Percentiles rank a stretch among this genome's conserved stretches.
Conservation (phyloP, 768 basidiomycete species). For the Boletus bicolor region DNA sequence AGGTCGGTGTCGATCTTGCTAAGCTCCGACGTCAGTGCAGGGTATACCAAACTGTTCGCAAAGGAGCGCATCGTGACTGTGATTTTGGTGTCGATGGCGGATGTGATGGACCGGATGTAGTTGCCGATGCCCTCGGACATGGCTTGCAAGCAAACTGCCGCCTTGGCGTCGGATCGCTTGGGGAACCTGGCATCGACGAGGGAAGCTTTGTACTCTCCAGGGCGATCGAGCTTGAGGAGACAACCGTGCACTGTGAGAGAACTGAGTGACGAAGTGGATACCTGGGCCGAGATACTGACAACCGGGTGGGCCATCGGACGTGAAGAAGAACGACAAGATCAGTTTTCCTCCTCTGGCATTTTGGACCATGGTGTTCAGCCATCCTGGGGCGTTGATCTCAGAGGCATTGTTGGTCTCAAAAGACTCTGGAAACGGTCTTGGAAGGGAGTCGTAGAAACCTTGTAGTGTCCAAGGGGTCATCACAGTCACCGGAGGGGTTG, state of each 20-base stretch:
- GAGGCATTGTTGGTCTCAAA: slow-evolving; percentile 43
- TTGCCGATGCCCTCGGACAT: slow-evolving; percentile 59
- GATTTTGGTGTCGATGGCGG: slow-evolving; percentile 44
- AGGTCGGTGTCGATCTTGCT: slow-evolving; percentile 38
- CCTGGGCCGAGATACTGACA: slow-evolving; percentile 37
- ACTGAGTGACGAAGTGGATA: slow-evolving; percentile 3
- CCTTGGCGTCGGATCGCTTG: slow-evolving; percentile 64
- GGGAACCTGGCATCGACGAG: slow-evolving; percentile 62
- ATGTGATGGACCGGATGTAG: slow-evolving; percentile 48
- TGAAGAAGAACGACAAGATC: slow-evolving; percentile 42
- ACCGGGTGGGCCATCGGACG: slow-evolving; percentile 39
- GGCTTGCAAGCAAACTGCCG: slow-evolving; percentile 62
- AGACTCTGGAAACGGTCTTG: slow-evolving; percentile 58
- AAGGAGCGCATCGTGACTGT: slow-evolving; percentile 44
- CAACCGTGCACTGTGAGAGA: slow-evolving; percentile 53
- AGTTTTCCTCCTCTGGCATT: slow-evolving; percentile 49
- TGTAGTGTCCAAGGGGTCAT: slow-evolving; percentile 43
- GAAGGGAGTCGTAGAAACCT: slow-evolving; percentile 61
- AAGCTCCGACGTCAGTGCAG: slow-evolving; percentile 45
- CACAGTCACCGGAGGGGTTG: neutral
- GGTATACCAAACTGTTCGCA: slow-evolving; percentile 44
- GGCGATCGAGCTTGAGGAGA: slow-evolving; percentile 55
- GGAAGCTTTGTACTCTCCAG: slow-evolving; percentile 51
- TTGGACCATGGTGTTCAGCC: slow-evolving; percentile 51
- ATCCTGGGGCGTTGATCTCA: slow-evolving; percentile 54